These are phyloP conservation scores for Ceratocystis eucalypticola DNA, from an alignment of 2,329 filamentous ascomycete genomes.

Conservation along the genomic window DNA sequence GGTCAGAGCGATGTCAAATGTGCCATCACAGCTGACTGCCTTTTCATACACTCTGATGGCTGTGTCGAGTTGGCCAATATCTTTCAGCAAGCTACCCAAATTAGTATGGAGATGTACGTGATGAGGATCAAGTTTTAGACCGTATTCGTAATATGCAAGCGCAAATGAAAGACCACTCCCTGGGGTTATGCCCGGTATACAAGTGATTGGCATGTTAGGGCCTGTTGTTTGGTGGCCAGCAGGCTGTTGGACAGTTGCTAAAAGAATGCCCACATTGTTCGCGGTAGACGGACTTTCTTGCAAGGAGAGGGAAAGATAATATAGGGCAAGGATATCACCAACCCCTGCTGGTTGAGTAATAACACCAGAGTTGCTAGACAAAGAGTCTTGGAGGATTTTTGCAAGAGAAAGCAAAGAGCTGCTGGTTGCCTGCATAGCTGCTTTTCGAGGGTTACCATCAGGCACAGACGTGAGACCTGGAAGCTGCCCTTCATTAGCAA, in stretches of 20 bases:
- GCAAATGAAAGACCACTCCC: conserved; percentile 82
- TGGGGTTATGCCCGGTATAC: conserved; percentile 63
- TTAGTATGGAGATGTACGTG: conserved; percentile 97
- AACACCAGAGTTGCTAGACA: conserved; percentile 57
- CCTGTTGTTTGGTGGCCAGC: conserved; percentile 22
- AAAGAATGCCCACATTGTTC: conserved; percentile 92
- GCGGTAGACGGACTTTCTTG: conserved; percentile 95
- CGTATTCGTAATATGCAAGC: conserved; percentile 90
- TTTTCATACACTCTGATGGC: conserved; percentile 97
- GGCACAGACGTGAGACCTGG: conserved; percentile 65
- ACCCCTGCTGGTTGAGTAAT: conserved; percentile 54
- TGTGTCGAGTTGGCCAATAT: conserved; percentile 81
- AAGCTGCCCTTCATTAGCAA: conserved; percentile 58
- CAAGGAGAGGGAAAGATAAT: conserved; percentile 86
- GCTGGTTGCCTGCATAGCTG: conserved; percentile 82
- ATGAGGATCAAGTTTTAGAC: conserved; percentile 67
- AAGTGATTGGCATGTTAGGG: conserved; percentile 23
- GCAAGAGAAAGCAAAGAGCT: conserved; percentile 89
- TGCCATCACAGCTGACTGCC: conserved; percentile 81
- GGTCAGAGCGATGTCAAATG: conserved; percentile 90
- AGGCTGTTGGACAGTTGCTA: conserved; percentile 79
- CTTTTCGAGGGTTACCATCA: conserved; percentile 57
- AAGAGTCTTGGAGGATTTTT: conserved; percentile 94
- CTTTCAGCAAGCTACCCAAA: conserved; percentile 84
- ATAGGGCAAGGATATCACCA: conserved; percentile 82